Evolutionary conservation across 306 rosid species (phyloP), one percentile per base, ranked within the genome.

Genomic region (Astragalus glycyphyllos): DNA sequence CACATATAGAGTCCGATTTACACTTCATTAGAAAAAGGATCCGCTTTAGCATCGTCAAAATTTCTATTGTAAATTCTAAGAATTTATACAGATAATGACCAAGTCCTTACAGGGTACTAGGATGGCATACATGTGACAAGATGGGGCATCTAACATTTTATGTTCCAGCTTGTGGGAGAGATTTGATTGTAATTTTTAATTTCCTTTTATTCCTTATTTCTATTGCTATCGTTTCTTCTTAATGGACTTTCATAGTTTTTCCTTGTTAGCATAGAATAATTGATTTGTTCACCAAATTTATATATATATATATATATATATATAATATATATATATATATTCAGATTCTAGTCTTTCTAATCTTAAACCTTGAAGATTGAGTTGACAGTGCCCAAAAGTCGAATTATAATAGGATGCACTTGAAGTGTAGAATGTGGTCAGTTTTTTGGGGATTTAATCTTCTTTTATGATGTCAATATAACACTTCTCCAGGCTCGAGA

Each of bases 401-500:
- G 7, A 49, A 51, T 34, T 47, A 68, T 70, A 50, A 46, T 68
- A 17, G 8, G 5, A 44, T 54, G 53, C 41, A 53, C 44, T 67
- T 37, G 54, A 12, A 13, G 55, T 32, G 3, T 65, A 14, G 48
- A 62, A 35, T n/a, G n/a, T 6, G 6, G 32, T 41, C 71, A 45
- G 65, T 34, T 61, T 26, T 26, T 9, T n/a, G 42, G 11, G 40
- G 45, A 78, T 59, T 17, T 26, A 66, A 14, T 69, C 67, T 58
- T 67, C 42, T 15, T 35, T 46, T 76, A 35, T 34, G 26, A 68
- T 45, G 29, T 51, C 47, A 40, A 69, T 37, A 68, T 31, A 70
- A 66, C 48, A 48, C 73, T 38, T 74, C 66, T 83, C 58, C 87
- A 90, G 96, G 85, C 71, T 58, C 86, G 4, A 65, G 90, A 80